A percentile compares a stretch with the other conserved stretches of the same genome.
Evolutionary conservation across 2,329 filamentous ascomycete genomes (phyloP).

Genomic region (Piedraia hortae): DNA sequence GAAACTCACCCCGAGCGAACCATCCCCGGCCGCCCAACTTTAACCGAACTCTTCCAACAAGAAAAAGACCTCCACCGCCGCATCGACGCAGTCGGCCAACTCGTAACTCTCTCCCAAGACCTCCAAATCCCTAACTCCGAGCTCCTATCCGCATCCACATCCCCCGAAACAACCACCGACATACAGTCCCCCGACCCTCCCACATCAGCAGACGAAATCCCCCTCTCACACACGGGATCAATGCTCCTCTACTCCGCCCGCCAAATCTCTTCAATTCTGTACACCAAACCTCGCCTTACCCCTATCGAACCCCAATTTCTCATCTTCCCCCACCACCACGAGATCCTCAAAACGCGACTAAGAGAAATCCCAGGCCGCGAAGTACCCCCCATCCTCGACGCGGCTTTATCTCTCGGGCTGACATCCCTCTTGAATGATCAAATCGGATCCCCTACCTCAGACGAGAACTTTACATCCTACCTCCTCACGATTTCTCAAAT

Average conservation of each 20-base stretch:
- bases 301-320: conserved; percentile 11
- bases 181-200: conserved; percentile 27
- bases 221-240: conserved; percentile 27
- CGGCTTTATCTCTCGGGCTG: conserved; percentile 24
- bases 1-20: conserved; percentile 35
- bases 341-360: conserved; percentile 24
- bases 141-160: conserved; percentile 18
- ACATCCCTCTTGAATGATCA: conserved; percentile 20
- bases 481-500: conserved; percentile 22
- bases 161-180: conserved; percentile 13
- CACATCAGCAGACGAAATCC: conserved; percentile 23
- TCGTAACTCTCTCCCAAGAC: conserved; percentile 38
- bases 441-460: conserved; percentile 19
- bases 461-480: conserved; percentile 25
- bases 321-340: conserved; percentile 26
- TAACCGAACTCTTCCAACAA: conserved; percentile 35
- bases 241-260: conserved; percentile 27
- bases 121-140: conserved; percentile 22
- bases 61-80: conserved; percentile 32
- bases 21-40: conserved; percentile 32
- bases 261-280: conserved; percentile 22
- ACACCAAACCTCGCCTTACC: conserved; percentile 11
- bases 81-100: conserved; percentile 41
- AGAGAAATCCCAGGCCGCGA: no score
- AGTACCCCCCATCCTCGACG: conserved; percentile 26